These are phyloP conservation scores for Pseudogymnoascus sp. DNA, from an alignment of 2,329 filamentous ascomycete species.

Conservation along the genomic window DNA sequence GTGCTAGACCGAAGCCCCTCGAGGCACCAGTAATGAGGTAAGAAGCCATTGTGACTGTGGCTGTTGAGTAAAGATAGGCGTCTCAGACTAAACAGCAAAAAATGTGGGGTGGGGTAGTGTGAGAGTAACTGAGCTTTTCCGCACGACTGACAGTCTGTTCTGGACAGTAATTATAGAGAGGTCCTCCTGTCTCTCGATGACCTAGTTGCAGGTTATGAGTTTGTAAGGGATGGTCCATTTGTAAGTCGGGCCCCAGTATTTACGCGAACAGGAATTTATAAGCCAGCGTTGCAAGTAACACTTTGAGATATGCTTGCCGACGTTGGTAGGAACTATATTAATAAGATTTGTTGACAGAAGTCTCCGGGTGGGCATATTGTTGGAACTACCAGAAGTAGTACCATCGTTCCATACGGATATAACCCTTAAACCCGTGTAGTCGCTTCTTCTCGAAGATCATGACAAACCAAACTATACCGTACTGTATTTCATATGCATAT, in stretches of 20 bases:
- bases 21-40: conserved; percentile 32
- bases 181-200: not conserved
- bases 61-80: not conserved
- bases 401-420: not conserved
- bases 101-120: not conserved
- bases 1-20: conserved; percentile 29
- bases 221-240: not conserved
- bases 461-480: not conserved
- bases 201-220: not conserved
- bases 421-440: not conserved
- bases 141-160: not conserved
- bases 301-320: not conserved
- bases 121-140: not conserved
- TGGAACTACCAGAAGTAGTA: not conserved
- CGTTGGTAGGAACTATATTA: not conserved
- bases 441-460: not conserved
- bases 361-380: not conserved
- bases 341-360: not conserved
- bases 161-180: not conserved
- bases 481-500: too few species aligned
- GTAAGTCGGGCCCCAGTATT: not conserved
- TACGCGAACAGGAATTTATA: not conserved
- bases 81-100: not conserved
- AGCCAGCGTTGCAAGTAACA: not conserved
- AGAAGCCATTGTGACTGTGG: conserved; percentile 23